phyloP scores from a whole-genome alignment of 805 yeast species.

The Starmerella sp. region DNA sequence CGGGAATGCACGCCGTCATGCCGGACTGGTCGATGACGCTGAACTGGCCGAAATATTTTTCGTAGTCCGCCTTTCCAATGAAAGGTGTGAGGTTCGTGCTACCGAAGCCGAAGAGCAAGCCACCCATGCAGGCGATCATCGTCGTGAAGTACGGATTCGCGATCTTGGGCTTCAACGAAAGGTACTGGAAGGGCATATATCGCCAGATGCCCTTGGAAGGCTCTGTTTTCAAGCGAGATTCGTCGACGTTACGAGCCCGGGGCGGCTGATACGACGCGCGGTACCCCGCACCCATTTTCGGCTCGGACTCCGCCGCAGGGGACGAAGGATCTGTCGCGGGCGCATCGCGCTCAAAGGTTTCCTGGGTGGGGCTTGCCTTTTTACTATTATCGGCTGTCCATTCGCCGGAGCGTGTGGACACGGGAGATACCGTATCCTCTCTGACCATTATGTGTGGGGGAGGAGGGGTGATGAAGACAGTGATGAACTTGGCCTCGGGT shows the following conservation, averaged over 20 bases:
- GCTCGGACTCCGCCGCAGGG: neutral
- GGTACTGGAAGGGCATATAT: neutral
- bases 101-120: conserved; percentile 67
- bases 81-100: conserved; percentile 67
- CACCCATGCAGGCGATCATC: conserved; percentile 50
- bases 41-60: conserved; percentile 35
- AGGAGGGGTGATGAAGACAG: neutral
- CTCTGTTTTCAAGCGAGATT: neutral
- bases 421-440: neutral
- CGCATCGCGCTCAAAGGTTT: neutral
- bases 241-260: neutral
- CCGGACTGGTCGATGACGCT: conserved; percentile 46
- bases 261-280: neutral
- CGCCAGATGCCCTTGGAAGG: neutral
- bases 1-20: conserved; percentile 52
- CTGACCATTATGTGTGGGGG: neutral
- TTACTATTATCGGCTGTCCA: neutral
- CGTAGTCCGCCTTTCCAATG: conserved; percentile 41
- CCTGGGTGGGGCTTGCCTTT: neutral
- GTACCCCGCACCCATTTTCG: neutral
- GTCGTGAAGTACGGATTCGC: conserved; percentile 46
- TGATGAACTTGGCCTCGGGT: neutral
- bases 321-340: neutral
- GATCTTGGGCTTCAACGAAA: conserved; percentile 10
- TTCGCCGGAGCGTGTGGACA: neutral